A percentile compares a stretch with the other conserved stretches of the same genome.
Conservation (phyloP, 192 early-diverging fungal genomes). For the Geranomyces variabilis region DNA sequence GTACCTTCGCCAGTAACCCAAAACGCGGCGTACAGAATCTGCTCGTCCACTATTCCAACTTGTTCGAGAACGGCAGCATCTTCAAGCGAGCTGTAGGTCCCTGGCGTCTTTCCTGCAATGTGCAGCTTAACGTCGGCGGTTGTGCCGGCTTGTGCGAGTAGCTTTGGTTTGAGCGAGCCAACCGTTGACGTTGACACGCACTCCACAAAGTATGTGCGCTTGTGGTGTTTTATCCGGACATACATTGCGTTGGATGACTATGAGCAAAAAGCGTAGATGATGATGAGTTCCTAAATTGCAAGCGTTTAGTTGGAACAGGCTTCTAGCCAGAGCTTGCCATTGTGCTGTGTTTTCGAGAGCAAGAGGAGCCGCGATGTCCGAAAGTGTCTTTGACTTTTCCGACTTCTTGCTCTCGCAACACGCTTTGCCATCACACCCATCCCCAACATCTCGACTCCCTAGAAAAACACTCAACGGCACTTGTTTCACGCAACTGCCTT, state of each 20-base stretch:
- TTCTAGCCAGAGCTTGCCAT: no score
- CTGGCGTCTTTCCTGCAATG: conserved; percentile 16
- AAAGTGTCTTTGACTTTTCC: no score
- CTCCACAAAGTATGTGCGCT: conserved; percentile 49
- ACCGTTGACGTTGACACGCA: conserved; percentile 38
- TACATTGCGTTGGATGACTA: conserved; percentile 28
- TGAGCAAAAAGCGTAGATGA: not conserved
- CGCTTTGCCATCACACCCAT: no score
- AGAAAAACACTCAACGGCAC: no score
- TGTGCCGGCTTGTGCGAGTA: conserved; percentile 13
- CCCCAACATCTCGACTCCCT: no score
- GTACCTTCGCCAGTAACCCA: conserved; percentile 36
- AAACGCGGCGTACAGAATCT: conserved; percentile 37
- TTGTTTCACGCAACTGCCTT: no score
- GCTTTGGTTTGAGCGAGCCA: conserved; percentile 35
- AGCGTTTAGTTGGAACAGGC: not conserved
- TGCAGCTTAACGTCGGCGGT: conserved; percentile 37
- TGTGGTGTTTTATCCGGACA: conserved; percentile 48
- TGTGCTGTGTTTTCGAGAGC: no score
- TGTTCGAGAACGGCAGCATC: conserved; percentile 49
- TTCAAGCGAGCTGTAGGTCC: conserved; percentile 41
- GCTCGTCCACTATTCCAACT: conserved; percentile 44
- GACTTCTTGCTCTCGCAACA: no score
- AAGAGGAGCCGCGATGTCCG: no score
- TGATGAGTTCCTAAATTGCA: not conserved